Evolutionary conservation across 306 rosid genomes (phyloP), one percentile per base, ranked within the genome.

Genomic region (Lablab purpureus): DNA sequence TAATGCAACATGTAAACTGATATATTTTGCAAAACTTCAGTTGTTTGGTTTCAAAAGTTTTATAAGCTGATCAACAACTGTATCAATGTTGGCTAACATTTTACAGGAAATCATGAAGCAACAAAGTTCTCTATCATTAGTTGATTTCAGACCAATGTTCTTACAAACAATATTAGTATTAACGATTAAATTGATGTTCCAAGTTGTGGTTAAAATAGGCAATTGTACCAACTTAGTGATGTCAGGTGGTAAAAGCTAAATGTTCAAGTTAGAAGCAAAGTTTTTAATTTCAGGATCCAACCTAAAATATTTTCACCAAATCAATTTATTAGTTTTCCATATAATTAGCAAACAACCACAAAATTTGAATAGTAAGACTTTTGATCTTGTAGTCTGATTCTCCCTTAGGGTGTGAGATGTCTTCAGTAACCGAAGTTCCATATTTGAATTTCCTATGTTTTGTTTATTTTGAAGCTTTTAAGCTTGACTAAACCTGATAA

Each of bases 51-150:
- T 89, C 2, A 90, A 88, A 84, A 40, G 89, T 88, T 91, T 87
- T 34, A 88, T 75, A 27, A 91, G 88, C 89, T 91, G 88, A 18
- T 86, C 87, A 17, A 88, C 77, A 28, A 88, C 89, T 1, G 84
- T 74, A 63, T 83, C 92, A 34, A 88, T 80, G 86, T 88, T 89
- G 62, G 90, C 75, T 17, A 91, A 90, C 77, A 74, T 90, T 89
- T 89, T 86, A 87, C 90, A 87, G 2, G 96, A 89, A 64, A 89
- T 83, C 89, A 91, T 85, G 85, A 69, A 90, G 85, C 92, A 90
- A 76, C 89, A 87, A 69, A 90, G 89, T 78, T 91, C 91, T 83
- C 85, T 80, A 47, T 11, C 84, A 2, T 76, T 72, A 47, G 91
- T 76, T 41, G 90, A 86, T 88, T 87, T 86, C 23, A 93, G 84